Conservation (phyloP, 129 eudicot genomes). For the Helichrysum umbraculigerum region DNA sequence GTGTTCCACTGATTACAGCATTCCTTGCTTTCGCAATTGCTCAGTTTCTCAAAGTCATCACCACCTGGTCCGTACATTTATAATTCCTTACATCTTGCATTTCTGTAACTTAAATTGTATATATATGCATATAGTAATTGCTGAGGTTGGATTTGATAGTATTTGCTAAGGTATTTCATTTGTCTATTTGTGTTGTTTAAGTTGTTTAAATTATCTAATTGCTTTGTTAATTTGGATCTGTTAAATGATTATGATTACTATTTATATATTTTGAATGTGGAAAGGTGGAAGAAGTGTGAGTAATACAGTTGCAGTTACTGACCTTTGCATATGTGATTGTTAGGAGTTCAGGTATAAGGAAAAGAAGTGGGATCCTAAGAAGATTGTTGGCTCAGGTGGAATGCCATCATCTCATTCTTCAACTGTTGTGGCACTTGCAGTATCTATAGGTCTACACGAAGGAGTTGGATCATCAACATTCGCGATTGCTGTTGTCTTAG, state of each 20-base stretch:
- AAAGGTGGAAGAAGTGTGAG: background rate
- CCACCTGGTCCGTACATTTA: constrained; percentile 49
- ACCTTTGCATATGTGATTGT: constrained; percentile 19
- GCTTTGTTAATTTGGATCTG: too few species aligned
- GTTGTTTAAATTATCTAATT: background rate
- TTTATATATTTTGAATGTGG: background rate
- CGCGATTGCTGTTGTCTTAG: constrained; percentile 56
- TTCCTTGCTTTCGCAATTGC: constrained; percentile 60
- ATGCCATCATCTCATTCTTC: constrained; percentile 76
- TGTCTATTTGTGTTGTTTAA: background rate
- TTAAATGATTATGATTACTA: background rate
- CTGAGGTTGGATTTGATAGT: constrained; percentile 1
- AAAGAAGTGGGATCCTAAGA: constrained; percentile 65
- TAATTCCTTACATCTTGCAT: background rate
- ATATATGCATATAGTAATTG: background rate
- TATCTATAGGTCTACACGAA: constrained; percentile 62
- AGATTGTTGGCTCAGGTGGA: constrained; percentile 63
- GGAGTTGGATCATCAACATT: constrained; percentile 51
- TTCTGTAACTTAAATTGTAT: background rate
- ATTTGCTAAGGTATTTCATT: too few species aligned
- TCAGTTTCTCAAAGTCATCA: constrained; percentile 58
- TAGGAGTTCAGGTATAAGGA: constrained; percentile 67
- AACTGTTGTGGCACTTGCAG: constrained; percentile 56
- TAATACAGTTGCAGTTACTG: constrained; percentile 20
- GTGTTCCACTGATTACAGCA: constrained; percentile 50